Percentiles rank a stretch among this genome's conserved stretches.
Evolutionary conservation across 164 flowering plant genomes (phyloP).

Genomic region (Hamamelis virginiana): DNA sequence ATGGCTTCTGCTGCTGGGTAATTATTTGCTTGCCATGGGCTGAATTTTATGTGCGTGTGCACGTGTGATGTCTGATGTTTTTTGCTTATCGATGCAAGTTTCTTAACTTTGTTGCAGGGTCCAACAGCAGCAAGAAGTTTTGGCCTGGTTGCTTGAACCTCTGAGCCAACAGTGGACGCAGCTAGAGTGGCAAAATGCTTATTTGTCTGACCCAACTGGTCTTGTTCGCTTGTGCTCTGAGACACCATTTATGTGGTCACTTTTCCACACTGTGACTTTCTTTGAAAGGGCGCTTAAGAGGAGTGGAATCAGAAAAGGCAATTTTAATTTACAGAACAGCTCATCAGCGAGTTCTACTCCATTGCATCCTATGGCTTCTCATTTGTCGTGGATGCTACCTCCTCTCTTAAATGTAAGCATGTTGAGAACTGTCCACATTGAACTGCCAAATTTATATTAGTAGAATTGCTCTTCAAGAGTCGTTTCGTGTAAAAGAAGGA

Average conservation of each 20-base stretch:
- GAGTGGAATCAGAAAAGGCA: constrained; percentile 68
- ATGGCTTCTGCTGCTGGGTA: constrained; percentile 99
- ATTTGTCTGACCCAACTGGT: constrained; percentile 76
- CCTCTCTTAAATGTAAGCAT: constrained; percentile 80
- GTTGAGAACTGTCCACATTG: not conserved
- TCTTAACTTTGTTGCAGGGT: constrained; percentile 42
- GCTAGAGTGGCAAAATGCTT: constrained; percentile 82
- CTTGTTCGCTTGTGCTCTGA: constrained; percentile 68
- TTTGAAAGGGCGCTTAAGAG: constrained; percentile 97
- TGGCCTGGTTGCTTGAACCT: constrained; percentile 96
- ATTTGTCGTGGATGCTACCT: constrained; percentile 94
- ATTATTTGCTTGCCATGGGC: constrained; percentile 9
- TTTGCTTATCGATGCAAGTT: constrained; percentile 1
- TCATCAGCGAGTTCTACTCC: constrained; percentile 26
- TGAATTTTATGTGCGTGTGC: not conserved
- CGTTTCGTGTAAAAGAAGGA: not conserved
- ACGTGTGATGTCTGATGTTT: not conserved
- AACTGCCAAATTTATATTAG: not conserved
- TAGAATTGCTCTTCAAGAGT: not conserved
- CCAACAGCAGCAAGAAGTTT: constrained; percentile 93
- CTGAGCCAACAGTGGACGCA: constrained; percentile 82
- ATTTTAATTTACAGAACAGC: constrained; percentile 33
- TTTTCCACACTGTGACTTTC: constrained; percentile 88
- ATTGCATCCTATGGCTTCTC: constrained; percentile 82
- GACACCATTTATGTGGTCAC: constrained; percentile 79